Evolutionary conservation across 768 basidiomycete species (phyloP).

Genomic region (Saitozyma sp.): DNA sequence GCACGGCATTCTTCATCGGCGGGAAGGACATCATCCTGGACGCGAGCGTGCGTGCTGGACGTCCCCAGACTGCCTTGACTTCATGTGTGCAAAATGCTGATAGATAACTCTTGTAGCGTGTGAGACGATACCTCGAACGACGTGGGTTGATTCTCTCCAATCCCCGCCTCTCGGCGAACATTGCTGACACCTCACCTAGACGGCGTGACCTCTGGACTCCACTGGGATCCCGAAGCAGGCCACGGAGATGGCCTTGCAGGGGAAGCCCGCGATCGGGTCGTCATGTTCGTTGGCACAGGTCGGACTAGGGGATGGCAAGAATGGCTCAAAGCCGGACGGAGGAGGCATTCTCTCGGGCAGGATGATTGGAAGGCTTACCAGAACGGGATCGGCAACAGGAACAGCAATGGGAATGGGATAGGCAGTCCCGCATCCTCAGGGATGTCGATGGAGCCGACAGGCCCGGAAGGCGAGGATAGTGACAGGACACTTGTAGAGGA

Average conservation of each 20-base stretch:
- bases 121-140: constrained; percentile 70
- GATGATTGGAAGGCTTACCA: background rate
- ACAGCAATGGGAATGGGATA: background rate
- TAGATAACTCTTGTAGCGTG: constrained; percentile 57
- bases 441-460: constrained; percentile 1
- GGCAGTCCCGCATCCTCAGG: background rate
- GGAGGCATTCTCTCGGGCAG: constrained; percentile 1
- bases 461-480: constrained; percentile 8
- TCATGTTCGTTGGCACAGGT: constrained; percentile 42
- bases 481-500: constrained; percentile 17
- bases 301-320: constrained; percentile 28
- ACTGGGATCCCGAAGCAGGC: constrained; percentile 49
- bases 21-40: constrained; percentile 77
- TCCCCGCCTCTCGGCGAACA: background rate
- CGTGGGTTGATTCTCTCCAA: constrained; percentile 59
- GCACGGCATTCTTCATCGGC: constrained; percentile 75
- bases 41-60: constrained; percentile 59
- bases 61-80: background rate
- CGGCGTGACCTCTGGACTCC: background rate
- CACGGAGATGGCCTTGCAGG: constrained; percentile 51
- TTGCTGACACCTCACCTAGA: background rate
- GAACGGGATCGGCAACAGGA: background rate
- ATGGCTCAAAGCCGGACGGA: constrained; percentile 2
- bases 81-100: background rate
- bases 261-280: constrained; percentile 32